A percentile compares a stretch with the other conserved stretches of the same genome.
These are phyloP conservation scores for Pyrenula massariospora DNA, from an alignment of 495 filamentous ascomycete species.

Conservation along the genomic window DNA sequence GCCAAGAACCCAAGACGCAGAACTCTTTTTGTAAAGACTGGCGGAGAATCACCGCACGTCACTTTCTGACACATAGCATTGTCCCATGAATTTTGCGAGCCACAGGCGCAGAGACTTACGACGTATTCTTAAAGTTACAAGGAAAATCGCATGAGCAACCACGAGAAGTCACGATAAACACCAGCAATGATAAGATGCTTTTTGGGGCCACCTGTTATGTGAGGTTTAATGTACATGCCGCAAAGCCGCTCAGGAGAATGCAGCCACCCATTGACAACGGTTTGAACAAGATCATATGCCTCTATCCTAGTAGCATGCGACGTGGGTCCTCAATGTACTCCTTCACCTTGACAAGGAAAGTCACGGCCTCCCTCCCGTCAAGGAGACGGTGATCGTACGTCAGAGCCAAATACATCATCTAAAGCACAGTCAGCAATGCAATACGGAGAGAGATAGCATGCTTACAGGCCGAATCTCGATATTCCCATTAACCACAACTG, in stretches of 20 bases:
- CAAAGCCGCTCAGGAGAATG: too few relatives aligned
- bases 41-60: too few relatives aligned
- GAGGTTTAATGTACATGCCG: neutral
- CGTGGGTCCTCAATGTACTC: slow-evolving; percentile 96
- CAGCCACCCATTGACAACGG: too few relatives aligned
- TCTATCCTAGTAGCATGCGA: slow-evolving; percentile 65
- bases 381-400: slow-evolving; percentile 95
- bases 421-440: slow-evolving; percentile 10
- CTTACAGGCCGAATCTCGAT: slow-evolving; percentile 77
- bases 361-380: slow-evolving; percentile 91
- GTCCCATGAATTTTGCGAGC: too few relatives aligned
- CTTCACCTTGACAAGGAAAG: slow-evolving; percentile 95
- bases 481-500: slow-evolving; percentile 82
- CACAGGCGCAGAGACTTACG: too few relatives aligned
- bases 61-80: too few relatives aligned
- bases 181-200: neutral
- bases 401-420: slow-evolving; percentile 98
- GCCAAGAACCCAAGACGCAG: too few relatives aligned
- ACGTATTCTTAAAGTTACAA: too few relatives aligned
- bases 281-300: neutral
- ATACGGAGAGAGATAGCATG: neutral
- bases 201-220: neutral
- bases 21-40: too few relatives aligned
- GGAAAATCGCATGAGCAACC: too few relatives aligned
- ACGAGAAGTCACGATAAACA: neutral